Conservation (phyloP, 306 rosid species). For the Potentilla sterilis region DNA sequence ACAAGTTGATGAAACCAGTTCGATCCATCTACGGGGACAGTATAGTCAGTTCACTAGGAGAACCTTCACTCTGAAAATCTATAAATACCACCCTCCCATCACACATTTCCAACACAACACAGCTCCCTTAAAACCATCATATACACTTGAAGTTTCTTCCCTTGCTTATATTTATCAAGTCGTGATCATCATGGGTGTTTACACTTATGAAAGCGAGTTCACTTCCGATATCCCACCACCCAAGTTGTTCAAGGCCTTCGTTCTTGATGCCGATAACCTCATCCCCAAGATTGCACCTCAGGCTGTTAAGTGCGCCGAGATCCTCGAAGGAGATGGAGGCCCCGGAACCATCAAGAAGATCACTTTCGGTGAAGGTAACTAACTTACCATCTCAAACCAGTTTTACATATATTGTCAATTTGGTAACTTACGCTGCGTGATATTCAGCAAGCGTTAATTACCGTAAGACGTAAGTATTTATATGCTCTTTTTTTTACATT, state of each 20-base stretch:
- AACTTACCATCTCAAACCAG: too few species aligned
- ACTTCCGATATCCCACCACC: constrained; percentile 38
- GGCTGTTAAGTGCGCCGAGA: constrained; percentile 38
- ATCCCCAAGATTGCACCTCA: constrained; percentile 55
- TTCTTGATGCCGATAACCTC: constrained; percentile 55
- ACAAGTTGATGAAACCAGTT: not conserved
- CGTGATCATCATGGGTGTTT: constrained; percentile 44
- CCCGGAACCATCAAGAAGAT: constrained; percentile 63
- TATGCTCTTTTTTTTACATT: not conserved
- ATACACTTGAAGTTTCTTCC: not conserved
- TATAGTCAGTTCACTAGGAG: not conserved
- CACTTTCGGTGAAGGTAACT: constrained; percentile 44
- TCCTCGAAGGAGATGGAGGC: constrained; percentile 63
- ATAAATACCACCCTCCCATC: constrained; percentile 4
- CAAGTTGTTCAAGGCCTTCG: constrained; percentile 60
- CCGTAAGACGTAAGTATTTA: not conserved
- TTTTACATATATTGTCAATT: not conserved
- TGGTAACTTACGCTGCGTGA: not conserved
- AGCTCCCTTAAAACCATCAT: not conserved
- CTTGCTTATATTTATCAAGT: not conserved
- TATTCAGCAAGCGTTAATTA: not conserved
- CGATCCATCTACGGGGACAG: not conserved
- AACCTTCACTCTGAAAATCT: not conserved
- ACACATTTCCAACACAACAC: constrained; percentile 9
- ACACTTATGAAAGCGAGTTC: constrained; percentile 29